Percentiles rank a stretch among this genome's conserved stretches.
phyloP scores from a whole-genome alignment of 805 yeast genomes.

The Maudiozyma bulderi region DNA sequence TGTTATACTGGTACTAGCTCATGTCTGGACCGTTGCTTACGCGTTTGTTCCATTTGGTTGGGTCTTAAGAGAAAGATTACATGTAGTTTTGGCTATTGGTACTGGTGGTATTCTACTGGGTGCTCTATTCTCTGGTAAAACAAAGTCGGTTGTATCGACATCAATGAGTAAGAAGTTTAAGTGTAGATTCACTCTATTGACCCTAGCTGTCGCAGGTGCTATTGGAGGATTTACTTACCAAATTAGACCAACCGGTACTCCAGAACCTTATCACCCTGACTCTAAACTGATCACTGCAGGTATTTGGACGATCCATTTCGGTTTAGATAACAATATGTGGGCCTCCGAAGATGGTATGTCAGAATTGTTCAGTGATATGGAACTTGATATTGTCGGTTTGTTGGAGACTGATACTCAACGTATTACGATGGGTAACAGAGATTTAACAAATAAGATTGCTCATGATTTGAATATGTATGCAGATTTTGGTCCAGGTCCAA shows the following conservation, averaged over 20 bases:
- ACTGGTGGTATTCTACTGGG: conserved; percentile 47
- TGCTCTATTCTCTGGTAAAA: conserved; percentile 16
- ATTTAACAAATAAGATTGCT: conserved; percentile 81
- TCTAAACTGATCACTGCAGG: conserved; percentile 81
- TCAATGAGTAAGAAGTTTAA: conserved; percentile 9
- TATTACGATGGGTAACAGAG: conserved; percentile 90
- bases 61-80: conserved; percentile 79
- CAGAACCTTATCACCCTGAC: conserved; percentile 58
- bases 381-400: conserved; percentile 83
- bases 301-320: conserved; percentile 97
- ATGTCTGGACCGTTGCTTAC: conserved; percentile 96
- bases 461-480: conserved; percentile 91
- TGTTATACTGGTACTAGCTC: conserved; percentile 57
- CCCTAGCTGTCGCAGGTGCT: conserved; percentile 9
- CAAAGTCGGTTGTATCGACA: background rate
- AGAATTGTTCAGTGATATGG: conserved; percentile 71
- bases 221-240: conserved; percentile 18
- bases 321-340: conserved; percentile 97
- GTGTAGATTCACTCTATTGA: conserved; percentile 10
- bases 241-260: conserved; percentile 35
- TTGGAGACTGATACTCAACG: conserved; percentile 91
- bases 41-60: conserved; percentile 97
- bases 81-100: conserved; percentile 53
- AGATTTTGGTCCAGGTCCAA: conserved; percentile 97
- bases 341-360: conserved; percentile 87